A percentile compares a stretch with the other conserved stretches of the same genome.
Conservation (phyloP, 768 basidiomycete species). For the Tremella mesenterica region DNA sequence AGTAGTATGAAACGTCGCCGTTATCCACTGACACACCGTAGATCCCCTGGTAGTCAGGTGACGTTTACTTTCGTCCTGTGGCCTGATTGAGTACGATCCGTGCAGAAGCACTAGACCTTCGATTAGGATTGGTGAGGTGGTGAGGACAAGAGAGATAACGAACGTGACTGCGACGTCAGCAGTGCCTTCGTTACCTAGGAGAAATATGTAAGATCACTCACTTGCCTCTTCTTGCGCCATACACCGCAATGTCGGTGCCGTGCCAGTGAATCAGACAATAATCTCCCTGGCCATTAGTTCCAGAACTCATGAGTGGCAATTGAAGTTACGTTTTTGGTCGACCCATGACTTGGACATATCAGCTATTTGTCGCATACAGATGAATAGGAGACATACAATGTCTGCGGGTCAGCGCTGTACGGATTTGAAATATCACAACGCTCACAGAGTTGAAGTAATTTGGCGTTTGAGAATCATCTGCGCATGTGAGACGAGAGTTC, state of each 20-base stretch:
- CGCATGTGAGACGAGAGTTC: constrained; percentile 8
- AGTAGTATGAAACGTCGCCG: constrained; percentile 17
- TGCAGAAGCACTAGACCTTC: not conserved
- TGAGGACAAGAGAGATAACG: not conserved
- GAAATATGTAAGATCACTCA: constrained; percentile 10
- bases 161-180: constrained; percentile 5
- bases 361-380: no score
- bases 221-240: constrained; percentile 28
- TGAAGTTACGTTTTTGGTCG: constrained; percentile 14
- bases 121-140: not conserved
- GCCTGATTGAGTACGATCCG: not conserved
- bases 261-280: constrained; percentile 25
- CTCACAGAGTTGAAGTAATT: not conserved
- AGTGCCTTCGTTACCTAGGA: not conserved
- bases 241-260: constrained; percentile 30
- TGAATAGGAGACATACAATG: not conserved
- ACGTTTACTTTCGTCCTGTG: not conserved
- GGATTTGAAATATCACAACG: constrained; percentile 1
- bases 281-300: constrained; percentile 17
- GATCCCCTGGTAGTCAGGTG: constrained; percentile 16
- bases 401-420: constrained; percentile 1
- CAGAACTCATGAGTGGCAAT: not conserved
- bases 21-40: constrained; percentile 27
- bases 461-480: constrained; percentile 2
- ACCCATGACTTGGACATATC: constrained; percentile 13